Evolutionary conservation across 352 stramenopile species (phyloP), one percentile per base, ranked within the genome.

Genomic region (Globisporangium carolinianum): DNA sequence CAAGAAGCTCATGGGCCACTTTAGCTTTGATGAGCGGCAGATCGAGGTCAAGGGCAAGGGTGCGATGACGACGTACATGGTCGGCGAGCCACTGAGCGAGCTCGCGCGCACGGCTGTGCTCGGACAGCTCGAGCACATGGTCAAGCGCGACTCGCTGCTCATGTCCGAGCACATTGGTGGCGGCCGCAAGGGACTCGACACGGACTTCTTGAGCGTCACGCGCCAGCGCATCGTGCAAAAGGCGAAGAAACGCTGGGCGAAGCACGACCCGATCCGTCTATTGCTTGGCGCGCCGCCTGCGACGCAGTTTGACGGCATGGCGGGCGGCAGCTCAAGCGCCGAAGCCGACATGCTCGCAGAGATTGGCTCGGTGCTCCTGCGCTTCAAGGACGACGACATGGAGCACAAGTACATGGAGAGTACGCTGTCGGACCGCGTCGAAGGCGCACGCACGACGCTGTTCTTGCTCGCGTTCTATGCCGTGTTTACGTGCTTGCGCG

Each of bases 1-100:
- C 67, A 86, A 87, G 59, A 92, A 94, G 38, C 72, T 94, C 1
- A 71, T 62, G 1, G 76, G 79, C 0, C 74, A 91, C 52, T 94
- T 94, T 41, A 71, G 52, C 8, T 94, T 92, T 61, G 76, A 93
- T 53, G 77, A 89, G 35, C 72, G 87, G 0, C 72, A 91, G 50
- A 86, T 95, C 55, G 71, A 94, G 51, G 84, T 86, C 6, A 96
- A 96, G 62, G 83, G 86, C 0, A 96, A 95, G 66, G 87, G 87
- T 2, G 72, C 60, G 0, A 89, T 96, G 81, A 93, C 72, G 0
- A 88, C 83, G 8, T 95, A 94, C 54, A 69, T 95, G 47, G 70
- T 96, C 1, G 83, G 81, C 5, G 77, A 88, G 18, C 83, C 85
- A 0, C 42, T 89, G 0, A 89, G 75, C 0, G 79, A 87, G 0